These are phyloP conservation scores for Lyophyllum semitale DNA, from an alignment of 768 basidiomycete species.

Conservation along the genomic window DNA sequence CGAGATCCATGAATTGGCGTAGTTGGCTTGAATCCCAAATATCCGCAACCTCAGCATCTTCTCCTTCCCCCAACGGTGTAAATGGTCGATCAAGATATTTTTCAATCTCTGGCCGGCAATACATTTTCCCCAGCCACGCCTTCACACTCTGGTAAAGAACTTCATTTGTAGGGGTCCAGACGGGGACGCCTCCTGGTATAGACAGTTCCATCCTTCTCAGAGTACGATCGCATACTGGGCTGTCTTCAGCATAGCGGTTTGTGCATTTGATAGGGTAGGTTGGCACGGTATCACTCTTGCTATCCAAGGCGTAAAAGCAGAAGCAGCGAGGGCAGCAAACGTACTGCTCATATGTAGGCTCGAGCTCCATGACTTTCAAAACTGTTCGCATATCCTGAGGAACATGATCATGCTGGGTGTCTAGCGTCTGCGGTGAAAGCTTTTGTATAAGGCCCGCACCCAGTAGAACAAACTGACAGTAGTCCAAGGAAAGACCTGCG, in stretches of 20 bases:
- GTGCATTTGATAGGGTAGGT: slow-evolving; percentile 23
- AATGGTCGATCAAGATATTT: slow-evolving; percentile 23
- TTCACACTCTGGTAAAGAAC: slow-evolving; percentile 26
- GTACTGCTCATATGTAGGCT: slow-evolving; percentile 17
- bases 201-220: slow-evolving; percentile 1
- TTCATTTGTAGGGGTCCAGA: slow-evolving; percentile 15
- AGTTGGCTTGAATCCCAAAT: slow-evolving; percentile 28
- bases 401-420: background rate
- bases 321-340: slow-evolving; percentile 29
- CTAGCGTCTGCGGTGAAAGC: too few relatives aligned
- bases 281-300: background rate
- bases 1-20: slow-evolving; percentile 21
- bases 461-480: too few relatives aligned
- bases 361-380: slow-evolving; percentile 17
- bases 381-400: slow-evolving; percentile 20
- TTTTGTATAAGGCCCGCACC: too few relatives aligned
- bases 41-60: slow-evolving; percentile 18
- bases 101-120: slow-evolving; percentile 26
- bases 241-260: slow-evolving; percentile 13
- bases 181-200: background rate
- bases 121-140: slow-evolving; percentile 27
- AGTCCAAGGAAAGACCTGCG: too few relatives aligned
- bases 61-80: background rate
- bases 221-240: slow-evolving; percentile 14
- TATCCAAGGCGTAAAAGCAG: slow-evolving; percentile 16